phyloP scores from a whole-genome alignment of 306 rosid species.

The Pachyrhizus erosus region DNA sequence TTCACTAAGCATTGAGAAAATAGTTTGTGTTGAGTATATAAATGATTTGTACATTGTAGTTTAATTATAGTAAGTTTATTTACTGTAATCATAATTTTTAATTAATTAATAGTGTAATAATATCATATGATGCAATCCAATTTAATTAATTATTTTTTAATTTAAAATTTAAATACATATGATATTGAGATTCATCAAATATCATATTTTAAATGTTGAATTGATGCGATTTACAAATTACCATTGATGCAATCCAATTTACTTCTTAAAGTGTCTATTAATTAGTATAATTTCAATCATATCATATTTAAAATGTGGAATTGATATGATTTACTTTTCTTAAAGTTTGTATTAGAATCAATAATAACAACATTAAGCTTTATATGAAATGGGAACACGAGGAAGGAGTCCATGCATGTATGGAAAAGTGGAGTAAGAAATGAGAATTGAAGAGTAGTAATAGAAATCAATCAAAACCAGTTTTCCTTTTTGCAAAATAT shows the following conservation, averaged over 20 bases:
- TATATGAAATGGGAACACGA: not conserved
- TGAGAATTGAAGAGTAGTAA: not conserved
- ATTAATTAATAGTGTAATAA: too few relatives aligned
- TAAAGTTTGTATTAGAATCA: not conserved
- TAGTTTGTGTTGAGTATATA: not conserved
- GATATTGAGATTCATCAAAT: too few relatives aligned
- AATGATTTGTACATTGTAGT: too few relatives aligned
- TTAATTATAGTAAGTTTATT: too few relatives aligned
- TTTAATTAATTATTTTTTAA: too few relatives aligned
- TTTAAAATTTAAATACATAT: too few relatives aligned
- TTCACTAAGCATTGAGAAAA: not conserved
- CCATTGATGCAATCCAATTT: not conserved
- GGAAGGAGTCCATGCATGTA: not conserved
- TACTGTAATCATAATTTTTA: too few relatives aligned
- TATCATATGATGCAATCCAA: too few relatives aligned
- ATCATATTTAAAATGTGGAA: not conserved
- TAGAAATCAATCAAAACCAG: slow-evolving; percentile 5
- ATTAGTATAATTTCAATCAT: not conserved
- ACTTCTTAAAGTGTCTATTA: not conserved
- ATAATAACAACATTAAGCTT: not conserved
- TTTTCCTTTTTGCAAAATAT: not conserved
- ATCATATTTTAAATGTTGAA: not conserved
- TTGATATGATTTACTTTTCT: slow-evolving; percentile 7
- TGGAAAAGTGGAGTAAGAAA: not conserved
- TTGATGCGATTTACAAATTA: slow-evolving; percentile 14